Evolutionary conservation across 805 yeast species (phyloP).

Genomic region (Nakazawaea sp.): DNA sequence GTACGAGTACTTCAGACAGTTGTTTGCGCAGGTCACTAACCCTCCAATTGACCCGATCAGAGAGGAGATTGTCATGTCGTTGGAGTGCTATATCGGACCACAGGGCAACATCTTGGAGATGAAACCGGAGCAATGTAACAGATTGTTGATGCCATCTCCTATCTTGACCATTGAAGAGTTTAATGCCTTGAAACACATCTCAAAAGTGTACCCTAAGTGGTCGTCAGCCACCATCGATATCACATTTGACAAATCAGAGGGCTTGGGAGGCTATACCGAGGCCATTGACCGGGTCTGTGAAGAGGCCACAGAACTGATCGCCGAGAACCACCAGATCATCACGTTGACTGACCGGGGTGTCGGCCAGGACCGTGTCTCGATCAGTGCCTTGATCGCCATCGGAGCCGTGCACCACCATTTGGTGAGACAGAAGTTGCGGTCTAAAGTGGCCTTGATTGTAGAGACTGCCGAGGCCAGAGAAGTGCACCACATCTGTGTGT

Average conservation of each 20-base stretch:
- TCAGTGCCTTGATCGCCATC: conserved; percentile 84
- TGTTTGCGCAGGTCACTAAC: conserved; percentile 97
- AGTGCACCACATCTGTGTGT: conserved; percentile 91
- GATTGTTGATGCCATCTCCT: conserved; percentile 79
- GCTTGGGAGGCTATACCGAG: conserved; percentile 76
- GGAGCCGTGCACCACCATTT: conserved; percentile 97
- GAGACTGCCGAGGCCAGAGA: conserved; percentile 98
- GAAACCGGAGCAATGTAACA: conserved; percentile 87
- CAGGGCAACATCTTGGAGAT: conserved; percentile 93
- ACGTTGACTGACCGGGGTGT: conserved; percentile 66
- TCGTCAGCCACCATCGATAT: conserved; percentile 76
- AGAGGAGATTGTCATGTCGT: conserved; percentile 93
- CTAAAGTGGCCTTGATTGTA: conserved; percentile 84
- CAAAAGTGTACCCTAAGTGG: conserved; percentile 81
- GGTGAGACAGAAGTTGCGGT: conserved; percentile 92
- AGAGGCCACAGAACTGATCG: conserved; percentile 81
- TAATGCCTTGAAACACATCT: conserved; percentile 65
- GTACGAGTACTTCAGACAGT: conserved; percentile 91
- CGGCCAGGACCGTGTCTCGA: conserved; percentile 58
- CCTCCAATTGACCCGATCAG: conserved; percentile 99
- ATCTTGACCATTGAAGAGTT: conserved; percentile 69
- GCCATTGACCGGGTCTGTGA: conserved; percentile 84
- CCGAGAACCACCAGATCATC: conserved; percentile 65
- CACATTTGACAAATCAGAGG: conserved; percentile 79
- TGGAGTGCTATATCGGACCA: conserved; percentile 97